A percentile compares a stretch with the other conserved stretches of the same genome.
Conservation (phyloP, 352 stramenopile species). For the Globisporangium canariense region DNA sequence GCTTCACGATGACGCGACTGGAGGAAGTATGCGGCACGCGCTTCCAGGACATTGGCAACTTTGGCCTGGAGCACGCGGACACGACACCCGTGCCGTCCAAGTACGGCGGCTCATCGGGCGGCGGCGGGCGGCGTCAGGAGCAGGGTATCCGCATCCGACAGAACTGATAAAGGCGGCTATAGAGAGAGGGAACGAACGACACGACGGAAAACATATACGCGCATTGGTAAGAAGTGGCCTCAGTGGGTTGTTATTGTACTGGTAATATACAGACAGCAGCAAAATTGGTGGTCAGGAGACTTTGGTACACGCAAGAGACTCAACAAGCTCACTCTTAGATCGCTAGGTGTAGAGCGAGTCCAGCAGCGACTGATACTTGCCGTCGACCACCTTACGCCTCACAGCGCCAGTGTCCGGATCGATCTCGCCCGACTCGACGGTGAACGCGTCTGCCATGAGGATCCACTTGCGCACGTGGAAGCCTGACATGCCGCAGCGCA, state of each 20-base stretch:
- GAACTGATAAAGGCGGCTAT: constrained; percentile 25
- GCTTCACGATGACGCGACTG: constrained; percentile 55
- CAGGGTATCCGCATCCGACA: constrained; percentile 84
- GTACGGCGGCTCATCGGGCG: constrained; percentile 5
- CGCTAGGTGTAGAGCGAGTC: constrained; percentile 73
- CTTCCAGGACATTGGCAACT: constrained; percentile 47
- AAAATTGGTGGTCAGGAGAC: background rate
- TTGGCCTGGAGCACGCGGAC: constrained; percentile 78
- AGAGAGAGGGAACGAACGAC: background rate
- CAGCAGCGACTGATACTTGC: constrained; percentile 71
- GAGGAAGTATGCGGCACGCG: constrained; percentile 53
- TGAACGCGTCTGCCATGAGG: constrained; percentile 64
- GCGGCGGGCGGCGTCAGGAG: constrained; percentile 48
- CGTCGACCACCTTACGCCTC: constrained; percentile 54
- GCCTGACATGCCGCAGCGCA: constrained; percentile 47
- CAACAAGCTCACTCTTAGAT: background rate
- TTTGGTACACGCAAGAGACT: background rate
- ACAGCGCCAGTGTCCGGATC: constrained; percentile 62
- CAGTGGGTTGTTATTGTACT: constrained; percentile 17
- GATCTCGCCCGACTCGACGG: constrained; percentile 66
- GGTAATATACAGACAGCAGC: constrained; percentile 21
- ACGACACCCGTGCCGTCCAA: constrained; percentile 33
- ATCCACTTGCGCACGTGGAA: constrained; percentile 79
- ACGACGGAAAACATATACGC: background rate
- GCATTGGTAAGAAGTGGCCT: background rate